Conservation (phyloP, 768 basidiomycete genomes). For the Macrocybe gigantea region DNA sequence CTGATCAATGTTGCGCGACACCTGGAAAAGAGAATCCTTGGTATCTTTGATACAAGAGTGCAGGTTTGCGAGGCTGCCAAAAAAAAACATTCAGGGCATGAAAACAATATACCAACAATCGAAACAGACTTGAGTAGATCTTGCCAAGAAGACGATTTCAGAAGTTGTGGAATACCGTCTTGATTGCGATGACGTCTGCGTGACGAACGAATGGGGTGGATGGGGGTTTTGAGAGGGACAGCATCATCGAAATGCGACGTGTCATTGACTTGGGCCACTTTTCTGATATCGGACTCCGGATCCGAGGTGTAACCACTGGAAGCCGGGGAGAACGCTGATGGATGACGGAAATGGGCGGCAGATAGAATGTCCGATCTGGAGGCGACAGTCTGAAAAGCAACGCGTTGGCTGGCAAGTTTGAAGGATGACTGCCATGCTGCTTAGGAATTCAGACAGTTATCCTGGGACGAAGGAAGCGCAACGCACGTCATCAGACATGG, state of each 20-base stretch:
- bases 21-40: constrained; percentile 40
- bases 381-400: constrained; percentile 63
- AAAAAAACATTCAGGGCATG: background rate
- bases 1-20: constrained; percentile 41
- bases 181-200: constrained; percentile 28
- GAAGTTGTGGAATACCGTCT: constrained; percentile 41
- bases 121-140: constrained; percentile 63
- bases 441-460: constrained; percentile 10
- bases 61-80: constrained; percentile 42
- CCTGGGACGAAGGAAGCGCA: background rate
- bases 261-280: constrained; percentile 26
- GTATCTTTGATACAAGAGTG: constrained; percentile 49
- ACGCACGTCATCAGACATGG: constrained; percentile 59
- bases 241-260: constrained; percentile 1
- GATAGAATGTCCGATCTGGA: constrained; percentile 52
- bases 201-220: constrained; percentile 6
- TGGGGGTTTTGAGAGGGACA: constrained; percentile 4
- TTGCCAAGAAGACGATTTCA: constrained; percentile 24
- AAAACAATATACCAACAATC: constrained; percentile 4
- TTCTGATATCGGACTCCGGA: constrained; percentile 52
- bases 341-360: constrained; percentile 32
- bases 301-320: constrained; percentile 64
- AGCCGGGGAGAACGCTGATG: constrained; percentile 46
- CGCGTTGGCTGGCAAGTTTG: constrained; percentile 65
- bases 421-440: constrained; percentile 23